A percentile compares a stretch with the other conserved stretches of the same genome.
Evolutionary conservation across 805 yeast genomes (phyloP).

Genomic region (Candida oleophila): DNA sequence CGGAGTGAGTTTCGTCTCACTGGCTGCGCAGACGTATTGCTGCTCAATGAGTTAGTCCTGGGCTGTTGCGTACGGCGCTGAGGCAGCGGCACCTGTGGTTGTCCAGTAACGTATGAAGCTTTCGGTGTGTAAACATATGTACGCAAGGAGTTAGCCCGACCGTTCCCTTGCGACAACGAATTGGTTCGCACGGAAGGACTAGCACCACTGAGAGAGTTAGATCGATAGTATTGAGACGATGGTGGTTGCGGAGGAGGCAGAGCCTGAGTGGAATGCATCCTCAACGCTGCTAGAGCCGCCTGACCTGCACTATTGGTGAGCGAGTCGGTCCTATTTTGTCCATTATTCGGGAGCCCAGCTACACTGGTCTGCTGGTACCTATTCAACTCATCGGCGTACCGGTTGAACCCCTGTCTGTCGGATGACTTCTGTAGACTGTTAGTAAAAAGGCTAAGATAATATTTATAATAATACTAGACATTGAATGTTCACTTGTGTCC

Average conservation of each 20-base stretch:
- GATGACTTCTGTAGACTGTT: constrained; percentile 3
- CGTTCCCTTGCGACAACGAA: constrained; percentile 17
- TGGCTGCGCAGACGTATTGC: not conserved
- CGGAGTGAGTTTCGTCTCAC: constrained; percentile 3
- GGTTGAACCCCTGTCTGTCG: constrained; percentile 31
- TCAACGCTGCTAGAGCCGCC: constrained; percentile 42
- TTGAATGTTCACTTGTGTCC: too few species aligned
- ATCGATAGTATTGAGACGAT: constrained; percentile 4
- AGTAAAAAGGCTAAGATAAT: not conserved
- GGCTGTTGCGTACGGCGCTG: constrained; percentile 6
- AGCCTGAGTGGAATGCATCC: constrained; percentile 20
- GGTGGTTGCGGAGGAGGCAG: constrained; percentile 14
- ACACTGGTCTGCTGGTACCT: constrained; percentile 15
- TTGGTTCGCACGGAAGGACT: constrained; percentile 15
- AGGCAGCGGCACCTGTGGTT: constrained; percentile 7
- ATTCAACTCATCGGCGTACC: constrained; percentile 27
- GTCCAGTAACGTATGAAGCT: constrained; percentile 38
- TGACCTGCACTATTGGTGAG: constrained; percentile 34
- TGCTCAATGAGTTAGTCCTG: constrained; percentile 19
- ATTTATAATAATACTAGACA: too few species aligned
- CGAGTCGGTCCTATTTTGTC: constrained; percentile 20
- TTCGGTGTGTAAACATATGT: constrained; percentile 38
- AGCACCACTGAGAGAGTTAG: constrained; percentile 5
- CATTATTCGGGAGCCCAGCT: constrained; percentile 20
- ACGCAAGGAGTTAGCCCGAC: constrained; percentile 32